These are phyloP conservation scores for Saccharomycopsis sp. DNA, from an alignment of 805 yeast genomes.

Conservation along the genomic window DNA sequence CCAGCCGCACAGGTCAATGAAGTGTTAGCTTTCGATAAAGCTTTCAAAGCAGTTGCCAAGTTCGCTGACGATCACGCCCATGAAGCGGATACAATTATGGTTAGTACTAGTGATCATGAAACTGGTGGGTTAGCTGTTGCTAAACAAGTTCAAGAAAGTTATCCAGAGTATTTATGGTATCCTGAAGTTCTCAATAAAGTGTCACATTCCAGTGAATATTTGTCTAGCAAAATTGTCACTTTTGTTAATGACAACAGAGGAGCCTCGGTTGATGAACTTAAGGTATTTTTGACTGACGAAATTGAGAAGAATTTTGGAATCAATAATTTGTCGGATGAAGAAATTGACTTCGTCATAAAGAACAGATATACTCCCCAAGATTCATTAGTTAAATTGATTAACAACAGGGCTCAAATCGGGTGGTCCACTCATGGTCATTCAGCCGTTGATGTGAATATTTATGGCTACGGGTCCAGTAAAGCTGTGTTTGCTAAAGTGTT, in stretches of 20 bases:
- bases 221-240: conserved; percentile 40
- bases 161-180: conserved; percentile 86
- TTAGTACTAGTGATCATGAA: conserved; percentile 90
- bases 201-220: conserved; percentile 70
- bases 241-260: conserved; percentile 29
- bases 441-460: conserved; percentile 91
- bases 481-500: conserved; percentile 34
- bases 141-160: conserved; percentile 57
- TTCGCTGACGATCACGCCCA: conserved; percentile 48
- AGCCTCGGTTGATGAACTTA: conserved; percentile 25
- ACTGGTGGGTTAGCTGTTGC: conserved; percentile 93
- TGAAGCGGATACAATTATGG: conserved; percentile 68
- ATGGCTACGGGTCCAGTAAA: conserved; percentile 62
- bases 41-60: conserved; percentile 66
- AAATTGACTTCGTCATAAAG: conserved; percentile 38
- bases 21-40: conserved; percentile 78
- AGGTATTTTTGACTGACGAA: conserved; percentile 46
- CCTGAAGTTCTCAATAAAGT: conserved; percentile 71
- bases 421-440: conserved; percentile 97
- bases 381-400: conserved; percentile 60
- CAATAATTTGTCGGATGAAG: conserved; percentile 45
- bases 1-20: conserved; percentile 93
- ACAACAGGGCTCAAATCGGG: conserved; percentile 83
- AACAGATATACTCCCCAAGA: conserved; percentile 33
- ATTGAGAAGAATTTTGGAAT: conserved; percentile 65